Base-by-base conservation (phyloP, 2,329 filamentous ascomycete genomes). In the Myriosclerotinia curreyana region DNA sequence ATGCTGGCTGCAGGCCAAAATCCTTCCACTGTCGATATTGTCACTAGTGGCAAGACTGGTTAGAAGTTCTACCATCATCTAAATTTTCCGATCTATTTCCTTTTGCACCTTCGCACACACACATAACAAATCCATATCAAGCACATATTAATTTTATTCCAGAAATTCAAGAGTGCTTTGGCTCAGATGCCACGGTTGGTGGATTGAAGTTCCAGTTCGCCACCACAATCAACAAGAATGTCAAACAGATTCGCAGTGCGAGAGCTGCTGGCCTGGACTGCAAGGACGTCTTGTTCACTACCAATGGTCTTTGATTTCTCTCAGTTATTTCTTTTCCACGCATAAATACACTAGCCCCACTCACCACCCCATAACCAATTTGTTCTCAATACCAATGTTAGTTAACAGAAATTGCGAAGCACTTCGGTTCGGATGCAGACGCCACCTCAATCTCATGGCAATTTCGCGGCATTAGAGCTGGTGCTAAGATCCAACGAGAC, bases 401-500 rank as follows among this genome's bases (percentile, higher is more conserved):
- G 20, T 22, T 31, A 44, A 60, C 31, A 67, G 63, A 58, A 28
- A 68, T 66, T 53, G 62, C 66, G 11, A 63, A 36, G n/a, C 48
- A 59, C 36, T 62, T 62, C 22, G 65, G 66, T 3, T 66, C 60
- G 12, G 66, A 68, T 48, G 40, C 54, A 20, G 66, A 60, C 5
- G 49, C 56, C 12, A 42, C 42, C 31, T 60, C 58, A 22, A 78
- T 86, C 11, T 79, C 82, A 68, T 86, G 83, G 72, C 83, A 86
- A 70, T 84, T 86, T 69, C 79, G 84, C 2, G 67, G 73, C 22
- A 80, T 86, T 75, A 85, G 82, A 73, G 78, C 78, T 52, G 78
- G 83, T 31, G 83, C 80, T 49, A 79, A 82, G 38, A 73, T 74
- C 1, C 78, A 86, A 51, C 75, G 77, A 44, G 69, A 75, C 1